Base-by-base conservation (phyloP, 768 basidiomycete genomes). In the Holtermanniella nyarrowii region DNA sequence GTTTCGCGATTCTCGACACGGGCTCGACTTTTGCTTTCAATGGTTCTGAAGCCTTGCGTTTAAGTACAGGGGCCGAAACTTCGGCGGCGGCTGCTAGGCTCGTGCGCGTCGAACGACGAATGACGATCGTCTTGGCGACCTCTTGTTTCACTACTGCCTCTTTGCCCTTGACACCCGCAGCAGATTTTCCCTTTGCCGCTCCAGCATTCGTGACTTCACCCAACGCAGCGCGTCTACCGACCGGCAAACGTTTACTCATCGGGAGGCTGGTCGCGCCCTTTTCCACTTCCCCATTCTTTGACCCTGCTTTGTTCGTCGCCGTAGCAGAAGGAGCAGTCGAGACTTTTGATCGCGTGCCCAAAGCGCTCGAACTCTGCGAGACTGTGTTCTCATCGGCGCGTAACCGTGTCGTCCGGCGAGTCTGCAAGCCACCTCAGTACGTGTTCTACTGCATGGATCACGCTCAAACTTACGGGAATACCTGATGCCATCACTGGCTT, bases 131-230 rank as follows among this genome's bases (percentile, higher is more conserved):
- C 46, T 48, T 18, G 16, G 4, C 16, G 14, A 37, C 46, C 46
- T 56, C 48, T 4, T 49, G 61, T 50, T 49, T 55, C 44, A 55
- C 26, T 24, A 55, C 59, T 26, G 52, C 49, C 24, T 45, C 49
- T 16, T 24, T 46, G 13, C 25, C 26, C 24, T 48, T 48, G 14
- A 23, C 46, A 37, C n/a, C 48, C 11, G 23, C 46, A 22, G 49
- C 49, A 16, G 25, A 16, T 37, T 25, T 47, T 56, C 58, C 23
- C 47, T 43, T 18, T 37, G 42, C 4, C 39, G 43, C 62, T 5
- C 48, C 52, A 7, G 53, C 63, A 49, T 64, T 64, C 26, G 61
- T 62, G 2, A 68, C 62, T 44, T 68, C 66, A 18, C 63, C 66
- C 13, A 68, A 37, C 21, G 66, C 66, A 12, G 59, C 49, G 37